Base-by-base conservation (phyloP, 257 asterid genomes). In the Solanum microdontum region DNA sequence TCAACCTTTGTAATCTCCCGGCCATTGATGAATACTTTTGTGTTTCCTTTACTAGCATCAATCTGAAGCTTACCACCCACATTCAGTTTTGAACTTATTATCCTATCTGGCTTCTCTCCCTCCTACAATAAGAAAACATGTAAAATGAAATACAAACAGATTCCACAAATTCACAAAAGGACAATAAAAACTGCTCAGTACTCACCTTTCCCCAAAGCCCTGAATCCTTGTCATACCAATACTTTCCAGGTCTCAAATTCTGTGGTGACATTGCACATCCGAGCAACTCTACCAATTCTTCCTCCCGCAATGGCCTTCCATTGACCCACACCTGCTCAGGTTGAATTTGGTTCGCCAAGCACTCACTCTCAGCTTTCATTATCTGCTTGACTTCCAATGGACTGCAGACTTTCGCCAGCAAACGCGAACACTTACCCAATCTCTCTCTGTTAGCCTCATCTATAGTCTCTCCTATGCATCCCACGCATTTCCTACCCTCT, bases 171-270 rank as follows among this genome's bases (percentile, higher is more conserved):
- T 17, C 36, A 82, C 37, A 82, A 73, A 14, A 75, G 36, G 24
- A 88, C 84, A 62, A 51, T 82, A 74, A 28, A 62, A 60, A 39
- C 26, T 87, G 90, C 45, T 88, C 79, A 92, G 96, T 87, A 87
- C 58, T 88, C 79, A 95, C 97, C 97, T 95, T 93, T 87, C 97
- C 98, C 96, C 97, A 94, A 40, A 95, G 92, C 87, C 97, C 98
- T 43, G 98, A 93, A 88, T 94, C 94, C 88, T 92, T 92, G 82
- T 95, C 98, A 85, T 95, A 94, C 98, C 98, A 95, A 87, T 92
- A 95, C 83, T 89, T 89, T 84, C 96, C 96, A 3, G 97, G 95
- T 88, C 80, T 94, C 93, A 95, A 91, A 83, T 89, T 89, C 74
- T 58, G 84, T 0, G 94, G 95, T 87, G 97, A 94, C 62, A 89